Conservation (phyloP, 2,329 filamentous ascomycete genomes). For the Microsporum ferrugineum region DNA sequence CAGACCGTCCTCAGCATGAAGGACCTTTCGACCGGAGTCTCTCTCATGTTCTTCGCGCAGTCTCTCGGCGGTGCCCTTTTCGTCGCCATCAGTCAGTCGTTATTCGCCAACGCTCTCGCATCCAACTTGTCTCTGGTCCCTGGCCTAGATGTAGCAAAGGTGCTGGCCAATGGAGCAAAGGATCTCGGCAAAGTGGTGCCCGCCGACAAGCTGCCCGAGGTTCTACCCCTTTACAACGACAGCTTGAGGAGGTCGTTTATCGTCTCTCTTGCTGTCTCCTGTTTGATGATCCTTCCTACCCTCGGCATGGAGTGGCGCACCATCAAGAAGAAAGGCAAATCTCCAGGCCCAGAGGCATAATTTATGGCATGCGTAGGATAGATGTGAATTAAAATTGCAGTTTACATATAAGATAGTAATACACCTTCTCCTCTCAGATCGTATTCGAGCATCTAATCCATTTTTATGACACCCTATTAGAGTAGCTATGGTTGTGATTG, state of each 20-base stretch:
- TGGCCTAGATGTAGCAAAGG: conserved; percentile 31
- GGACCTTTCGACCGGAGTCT: conserved; percentile 11
- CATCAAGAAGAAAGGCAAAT: neutral
- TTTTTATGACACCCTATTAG: no score
- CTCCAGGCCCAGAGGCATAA: conserved; percentile 8
- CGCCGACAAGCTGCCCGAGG: conserved; percentile 38
- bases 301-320: conserved; percentile 6
- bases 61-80: conserved; percentile 16
- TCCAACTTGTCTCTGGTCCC: conserved; percentile 18
- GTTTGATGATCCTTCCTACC: neutral
- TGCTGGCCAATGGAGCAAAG: conserved; percentile 38
- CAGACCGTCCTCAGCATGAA: conserved; percentile 16
- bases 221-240: conserved; percentile 34
- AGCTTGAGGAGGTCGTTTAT: conserved; percentile 26
- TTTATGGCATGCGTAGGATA: no score
- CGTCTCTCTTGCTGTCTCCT: conserved; percentile 6
- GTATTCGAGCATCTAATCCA: no score
- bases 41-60: conserved; percentile 6
- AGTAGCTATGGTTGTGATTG: no score
- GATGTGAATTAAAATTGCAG: no score
- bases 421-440: no score
- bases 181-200: conserved; percentile 34
- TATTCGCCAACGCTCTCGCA: conserved; percentile 13
- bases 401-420: no score
- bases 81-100: conserved; percentile 14